These are phyloP conservation scores for Microcera coccophila DNA, from an alignment of 2,329 filamentous ascomycete genomes.

Conservation along the genomic window DNA sequence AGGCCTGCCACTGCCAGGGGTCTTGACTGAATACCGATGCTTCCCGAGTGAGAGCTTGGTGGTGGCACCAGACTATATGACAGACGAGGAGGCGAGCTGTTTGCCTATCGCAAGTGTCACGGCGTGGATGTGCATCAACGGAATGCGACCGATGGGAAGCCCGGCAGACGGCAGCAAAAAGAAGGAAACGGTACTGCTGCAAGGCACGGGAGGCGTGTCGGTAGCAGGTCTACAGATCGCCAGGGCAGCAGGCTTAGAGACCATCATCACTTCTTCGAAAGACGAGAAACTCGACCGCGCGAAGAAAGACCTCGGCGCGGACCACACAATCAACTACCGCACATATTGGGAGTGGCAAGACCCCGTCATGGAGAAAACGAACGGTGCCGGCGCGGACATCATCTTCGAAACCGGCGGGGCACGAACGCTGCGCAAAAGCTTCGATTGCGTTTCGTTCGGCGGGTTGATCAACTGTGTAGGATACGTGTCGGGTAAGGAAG, in stretches of 20 bases:
- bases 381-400: conserved; percentile 46
- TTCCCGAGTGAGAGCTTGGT: conserved; percentile 56
- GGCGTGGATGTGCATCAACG: conserved; percentile 63
- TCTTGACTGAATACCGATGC: conserved; percentile 56
- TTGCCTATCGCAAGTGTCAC: conserved; percentile 60
- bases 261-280: conserved; percentile 53
- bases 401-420: conserved; percentile 55
- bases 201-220: conserved; percentile 53
- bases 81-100: conserved; percentile 56
- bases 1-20: conserved; percentile 57
- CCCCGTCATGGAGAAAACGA: conserved; percentile 44
- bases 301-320: conserved; percentile 45
- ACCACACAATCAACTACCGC: conserved; percentile 52
- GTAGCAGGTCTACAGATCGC: conserved; percentile 52
- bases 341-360: conserved; percentile 50
- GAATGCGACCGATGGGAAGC: conserved; percentile 52
- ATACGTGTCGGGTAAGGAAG: conserved; percentile 49
- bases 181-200: conserved; percentile 42
- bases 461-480: conserved; percentile 52
- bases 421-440: conserved; percentile 48
- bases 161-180: conserved; percentile 27
- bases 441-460: conserved; percentile 51
- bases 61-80: conserved; percentile 52
- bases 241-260: conserved; percentile 47
- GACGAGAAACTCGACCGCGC: conserved; percentile 48